phyloP scores from a whole-genome alignment of 139 green algal species.

The Yamagishiella unicocca region DNA sequence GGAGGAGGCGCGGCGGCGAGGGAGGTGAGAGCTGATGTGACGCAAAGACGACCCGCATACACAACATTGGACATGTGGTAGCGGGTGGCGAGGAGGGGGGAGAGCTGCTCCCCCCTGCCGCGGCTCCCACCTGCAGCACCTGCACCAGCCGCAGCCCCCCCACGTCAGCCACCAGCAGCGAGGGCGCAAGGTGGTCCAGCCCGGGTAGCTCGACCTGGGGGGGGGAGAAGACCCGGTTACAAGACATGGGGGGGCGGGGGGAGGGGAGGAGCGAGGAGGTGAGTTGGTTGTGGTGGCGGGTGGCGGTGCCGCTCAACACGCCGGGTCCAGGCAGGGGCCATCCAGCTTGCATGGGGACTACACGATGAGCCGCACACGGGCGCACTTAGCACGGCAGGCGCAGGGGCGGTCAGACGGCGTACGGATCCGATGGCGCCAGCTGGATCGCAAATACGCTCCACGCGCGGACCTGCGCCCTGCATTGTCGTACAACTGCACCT shows the following conservation, averaged over 20 bases:
- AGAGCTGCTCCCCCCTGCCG: background rate
- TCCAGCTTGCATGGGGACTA: too few species aligned
- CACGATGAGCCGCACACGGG: too few species aligned
- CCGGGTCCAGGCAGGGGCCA: too few species aligned
- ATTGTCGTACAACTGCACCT: background rate
- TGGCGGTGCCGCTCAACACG: background rate
- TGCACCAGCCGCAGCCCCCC: conserved; percentile 47
- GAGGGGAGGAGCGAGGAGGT: background rate
- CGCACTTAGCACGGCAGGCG: too few species aligned
- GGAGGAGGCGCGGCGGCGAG: too few species aligned
- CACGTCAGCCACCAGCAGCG: conserved; percentile 55
- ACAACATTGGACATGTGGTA: too few species aligned
- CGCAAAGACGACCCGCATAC: background rate
- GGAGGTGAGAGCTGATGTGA: too few species aligned
- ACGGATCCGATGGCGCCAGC: too few species aligned
- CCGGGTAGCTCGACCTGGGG: conserved; percentile 45
- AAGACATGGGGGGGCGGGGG: background rate
- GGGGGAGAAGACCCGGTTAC: conserved; percentile 24
- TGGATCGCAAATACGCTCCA: too few species aligned
- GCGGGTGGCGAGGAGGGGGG: too few species aligned
- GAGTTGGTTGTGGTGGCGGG: background rate
- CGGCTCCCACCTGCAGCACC: conserved; percentile 20
- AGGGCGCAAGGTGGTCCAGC: conserved; percentile 28
- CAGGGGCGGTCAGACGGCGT: too few species aligned
- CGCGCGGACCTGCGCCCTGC: too few species aligned